Conservation (phyloP, 164 flowering plant species). For the Kingdonia uniflora region DNA sequence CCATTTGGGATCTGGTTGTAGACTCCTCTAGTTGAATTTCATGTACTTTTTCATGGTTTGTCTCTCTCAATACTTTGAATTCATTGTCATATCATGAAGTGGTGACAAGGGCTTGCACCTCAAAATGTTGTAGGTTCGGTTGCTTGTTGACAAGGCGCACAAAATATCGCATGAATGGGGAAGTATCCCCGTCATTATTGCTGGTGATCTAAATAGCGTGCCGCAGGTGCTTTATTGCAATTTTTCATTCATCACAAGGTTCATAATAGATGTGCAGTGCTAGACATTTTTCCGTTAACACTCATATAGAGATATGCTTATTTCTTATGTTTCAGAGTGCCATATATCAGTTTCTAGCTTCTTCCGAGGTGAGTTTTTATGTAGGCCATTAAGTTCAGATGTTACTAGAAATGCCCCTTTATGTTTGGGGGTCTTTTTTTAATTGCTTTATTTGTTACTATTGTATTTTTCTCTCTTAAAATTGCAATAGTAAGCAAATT, state of each 20-base stretch:
- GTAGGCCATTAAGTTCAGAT: background rate
- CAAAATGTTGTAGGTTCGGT: slow-evolving; percentile 32
- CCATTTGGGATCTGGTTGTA: too few species aligned
- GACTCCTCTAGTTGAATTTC: too few species aligned
- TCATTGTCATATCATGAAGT: background rate
- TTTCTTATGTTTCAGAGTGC: slow-evolving; percentile 58
- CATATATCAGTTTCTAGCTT: slow-evolving; percentile 59
- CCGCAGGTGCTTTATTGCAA: slow-evolving; percentile 50
- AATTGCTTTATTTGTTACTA: too few species aligned
- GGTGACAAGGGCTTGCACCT: background rate
- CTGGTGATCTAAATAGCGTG: slow-evolving; percentile 73
- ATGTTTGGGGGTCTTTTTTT: too few species aligned
- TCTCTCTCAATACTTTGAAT: too few species aligned
- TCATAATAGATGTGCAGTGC: too few species aligned
- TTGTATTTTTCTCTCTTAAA: too few species aligned
- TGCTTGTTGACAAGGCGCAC: slow-evolving; percentile 62
- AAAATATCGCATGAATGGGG: slow-evolving; percentile 65
- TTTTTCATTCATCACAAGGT: background rate
- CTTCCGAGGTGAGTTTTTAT: slow-evolving; percentile 53
- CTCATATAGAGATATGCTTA: background rate
- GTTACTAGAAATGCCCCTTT: background rate
- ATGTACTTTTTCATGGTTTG: too few species aligned
- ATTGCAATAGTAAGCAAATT: too few species aligned
- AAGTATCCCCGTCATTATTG: slow-evolving; percentile 53
- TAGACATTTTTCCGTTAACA: too few species aligned